Base-by-base conservation (phyloP, 768 basidiomycete species). In the Leccinellum luteum region DNA sequence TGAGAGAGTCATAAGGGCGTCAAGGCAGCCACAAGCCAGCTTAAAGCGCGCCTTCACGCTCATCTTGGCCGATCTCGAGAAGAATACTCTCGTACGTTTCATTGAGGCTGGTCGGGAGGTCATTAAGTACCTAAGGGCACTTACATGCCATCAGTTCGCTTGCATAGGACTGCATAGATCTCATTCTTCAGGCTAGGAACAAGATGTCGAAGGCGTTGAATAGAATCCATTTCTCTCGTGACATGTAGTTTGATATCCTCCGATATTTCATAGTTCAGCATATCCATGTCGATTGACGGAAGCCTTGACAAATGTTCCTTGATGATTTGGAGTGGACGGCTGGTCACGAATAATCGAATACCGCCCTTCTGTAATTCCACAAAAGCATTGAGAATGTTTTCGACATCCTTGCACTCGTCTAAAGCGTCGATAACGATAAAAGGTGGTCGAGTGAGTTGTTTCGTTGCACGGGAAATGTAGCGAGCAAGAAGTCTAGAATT, bases 21-120 rank as follows among this genome's bases (percentile, higher is more conserved):
- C 17, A 66, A 43, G 2, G 64, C 57, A 7, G 34, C 58, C 8
- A 65, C 45, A 2, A 64, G 52, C 62, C 62, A 64, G 0, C 19
- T 28, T 21, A 64, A 47, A 12, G 59, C 49, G 2, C 44, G 34
- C 49, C 15, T 12, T 50, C 52, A 0, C 0, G 25, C 19, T 51
- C 28, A 10, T 28, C 15, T 19, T 31, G 5, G 28, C 30, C 19
- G 1, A 63, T 44, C 6, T 9, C 13, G 0, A 15, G 0, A 17
- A 63, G 52, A 4, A 63, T 56, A 14, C 55, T 32, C 6, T 45
- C 23, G 14, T 64, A 64, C 1, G 58, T 63, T 3, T 25, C 48
- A 4, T 63, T 10, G 2, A 64, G 62, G 30, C 23, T 21, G 0
- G 6, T 21, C 3, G 62, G 61, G 14, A 64, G 61, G 32, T 48